Base-by-base conservation (phyloP, 2,329 filamentous ascomycete genomes). In the Paecilomyces fulvus region DNA sequence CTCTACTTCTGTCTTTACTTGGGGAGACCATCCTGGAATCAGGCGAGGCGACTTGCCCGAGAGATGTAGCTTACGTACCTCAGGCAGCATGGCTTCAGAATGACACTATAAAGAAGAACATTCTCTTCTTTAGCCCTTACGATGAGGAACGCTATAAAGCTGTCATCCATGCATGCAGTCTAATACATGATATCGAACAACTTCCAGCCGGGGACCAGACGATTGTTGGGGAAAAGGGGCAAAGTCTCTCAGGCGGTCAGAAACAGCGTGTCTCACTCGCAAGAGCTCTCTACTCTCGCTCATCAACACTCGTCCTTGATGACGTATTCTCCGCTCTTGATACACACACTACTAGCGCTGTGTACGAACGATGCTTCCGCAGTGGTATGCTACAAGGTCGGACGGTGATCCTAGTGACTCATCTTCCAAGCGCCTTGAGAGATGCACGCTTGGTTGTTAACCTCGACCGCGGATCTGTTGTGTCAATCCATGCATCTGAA, bases 11-110 rank as follows among this genome's bases (percentile, higher is more conserved):
- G 8, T 65, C 65, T 0, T 56, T 67, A 2, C 53, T 67, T 23
- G 65, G 65, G 1, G 65, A 67, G 28, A 67, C 65, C 6, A 52
- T 67, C 8, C 53, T 65, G 17, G 64, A 67, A 55, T 62, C 60
- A 0, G 65, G 65, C 3, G 43, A 52, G 23, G 64, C 58, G 2
- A 61, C 57, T 1, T 66, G 77, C 69, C 83, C 12, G 77, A 78
- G 1, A 81, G 85, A 68, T 78, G 80, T 58, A 76, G 84, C 56
- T 0, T 84, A 80, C 65, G 80, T 80, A 6, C 81, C 81, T 1
- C 84, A 87, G 62, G 79, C 82, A 0, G 81, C 84, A 0, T 87
- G 83, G 83, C 71, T 87, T 4, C 83, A 86, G 67, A 85, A 81
- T 67, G 85, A 84, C 75, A 85, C 80, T 2, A 83, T 87, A 51